Base-by-base conservation (phyloP, 495 filamentous ascomycete genomes). In the Penicillium flavigenum region DNA sequence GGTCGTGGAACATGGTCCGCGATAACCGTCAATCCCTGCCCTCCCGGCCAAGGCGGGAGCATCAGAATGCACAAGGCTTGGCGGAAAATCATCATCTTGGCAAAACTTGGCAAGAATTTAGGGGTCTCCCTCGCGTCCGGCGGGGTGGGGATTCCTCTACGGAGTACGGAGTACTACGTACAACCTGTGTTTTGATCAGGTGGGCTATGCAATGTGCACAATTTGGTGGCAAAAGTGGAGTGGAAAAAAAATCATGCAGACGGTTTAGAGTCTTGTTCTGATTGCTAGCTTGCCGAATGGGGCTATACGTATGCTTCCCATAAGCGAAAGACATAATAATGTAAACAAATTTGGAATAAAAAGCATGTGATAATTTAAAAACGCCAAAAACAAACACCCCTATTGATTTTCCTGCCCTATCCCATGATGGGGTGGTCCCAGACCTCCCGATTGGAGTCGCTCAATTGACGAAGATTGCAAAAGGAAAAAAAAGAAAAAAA, bases 51-150 rank as follows among this genome's bases (percentile, higher is more conserved):
- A 65, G 65, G 51, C 59, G 59, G 62, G 57, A 63, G 59, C 60
- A 73, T 75, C 70, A 66, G 63, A 75, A 63, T 61, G 54, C 63
- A 72, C 58, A 65, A 61, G 61, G 54, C 72, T 75, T 75, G 72
- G 72, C 72, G 54, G 61, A 63, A 68, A 53, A 63, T 55, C 65
- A 68, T 70, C 66, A 63, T 47, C 60, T 64, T 63, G 64, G 56
- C 63, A 38, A 11, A n/a, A 54, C 68, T 70, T 73, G 70, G 70
- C 72, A 73, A 55, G 54, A 54, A 69, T 72, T 62, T 46, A 48
- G 59, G 56, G 54, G 45, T 26, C 61, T 63, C 64, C 66, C 63
- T 71, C 54, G 63, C 64, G 56, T 60, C 55, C 51, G 59, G 39
- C 50, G 39, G 51, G 45, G 22, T 45, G 26, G 36, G 19, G 26